Evolutionary conservation across 2,329 filamentous ascomycete genomes (phyloP).

Genomic region (Aspergillus floridensis): DNA sequence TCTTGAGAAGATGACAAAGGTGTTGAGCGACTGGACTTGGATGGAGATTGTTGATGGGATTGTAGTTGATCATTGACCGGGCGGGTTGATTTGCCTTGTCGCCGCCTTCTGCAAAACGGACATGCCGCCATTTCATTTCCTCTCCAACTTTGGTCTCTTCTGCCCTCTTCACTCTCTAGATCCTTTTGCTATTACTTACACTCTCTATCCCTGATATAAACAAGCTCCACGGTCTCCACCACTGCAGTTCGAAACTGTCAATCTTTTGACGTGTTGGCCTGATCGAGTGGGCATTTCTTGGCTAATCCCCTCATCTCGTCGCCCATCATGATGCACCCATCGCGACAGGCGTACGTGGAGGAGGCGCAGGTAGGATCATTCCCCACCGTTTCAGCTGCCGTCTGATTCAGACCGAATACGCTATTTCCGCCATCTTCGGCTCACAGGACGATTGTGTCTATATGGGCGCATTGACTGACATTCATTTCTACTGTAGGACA

Average conservation of each 20-base stretch:
- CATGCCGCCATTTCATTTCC: background rate
- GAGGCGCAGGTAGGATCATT: conserved; percentile 64
- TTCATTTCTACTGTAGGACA: conserved; percentile 42
- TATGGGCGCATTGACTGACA: conserved; percentile 21
- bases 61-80: background rate
- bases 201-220: background rate
- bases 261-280: background rate
- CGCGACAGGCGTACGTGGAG: conserved; percentile 91
- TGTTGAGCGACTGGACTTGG: background rate
- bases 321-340: conserved; percentile 68
- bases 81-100: background rate
- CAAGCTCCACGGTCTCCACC: background rate
- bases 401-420: background rate
- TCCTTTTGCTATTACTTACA: background rate
- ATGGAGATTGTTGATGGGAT: background rate
- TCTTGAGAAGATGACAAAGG: background rate
- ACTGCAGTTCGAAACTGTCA: background rate
- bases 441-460: conserved; percentile 3
- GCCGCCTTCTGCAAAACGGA: background rate
- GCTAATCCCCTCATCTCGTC: background rate
- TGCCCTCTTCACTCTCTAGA: background rate
- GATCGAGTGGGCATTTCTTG: background rate
- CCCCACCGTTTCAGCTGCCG: background rate
- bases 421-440: background rate
- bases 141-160: background rate